Conservation (phyloP, 768 basidiomycete genomes). For the Cyathus striatus region DNA sequence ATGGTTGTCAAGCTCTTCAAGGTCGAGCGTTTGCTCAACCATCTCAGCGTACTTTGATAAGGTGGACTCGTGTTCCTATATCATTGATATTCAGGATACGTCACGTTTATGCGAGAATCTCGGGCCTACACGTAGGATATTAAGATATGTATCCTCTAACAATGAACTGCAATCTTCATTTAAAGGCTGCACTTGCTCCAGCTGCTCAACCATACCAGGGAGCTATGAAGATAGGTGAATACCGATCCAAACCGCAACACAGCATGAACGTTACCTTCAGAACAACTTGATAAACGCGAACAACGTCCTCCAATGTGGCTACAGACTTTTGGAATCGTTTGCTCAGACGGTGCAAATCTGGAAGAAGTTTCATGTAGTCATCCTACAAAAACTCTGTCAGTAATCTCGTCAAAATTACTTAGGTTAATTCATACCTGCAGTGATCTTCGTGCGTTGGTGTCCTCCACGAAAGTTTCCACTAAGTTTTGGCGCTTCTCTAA, state of each 20-base stretch:
- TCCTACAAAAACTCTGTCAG: conserved; percentile 41
- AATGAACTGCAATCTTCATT: conserved; percentile 43
- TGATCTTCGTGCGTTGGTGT: conserved; percentile 61
- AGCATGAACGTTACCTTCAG: conserved; percentile 57
- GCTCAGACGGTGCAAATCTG: conserved; percentile 87
- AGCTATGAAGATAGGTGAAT: too few relatives aligned
- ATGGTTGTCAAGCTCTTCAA: conserved; percentile 79
- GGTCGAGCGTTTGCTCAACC: conserved; percentile 94
- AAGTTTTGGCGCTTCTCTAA: conserved; percentile 82
- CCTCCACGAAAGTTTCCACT: conserved; percentile 82
- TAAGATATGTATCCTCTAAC: conserved; percentile 65
- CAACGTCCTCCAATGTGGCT: conserved; percentile 90
- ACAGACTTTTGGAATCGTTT: conserved; percentile 86
- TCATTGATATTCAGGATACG: background rate
- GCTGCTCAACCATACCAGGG: conserved; percentile 63
- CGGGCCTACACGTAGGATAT: conserved; percentile 47
- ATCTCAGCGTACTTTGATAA: conserved; percentile 84
- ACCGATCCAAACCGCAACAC: too few relatives aligned
- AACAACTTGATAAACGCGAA: conserved; percentile 92
- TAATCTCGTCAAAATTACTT: background rate
- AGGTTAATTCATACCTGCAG: conserved; percentile 53
- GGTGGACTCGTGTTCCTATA: conserved; percentile 56
- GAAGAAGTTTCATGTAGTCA: conserved; percentile 85
- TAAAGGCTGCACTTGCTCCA: conserved; percentile 46
- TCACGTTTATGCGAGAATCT: background rate